A percentile compares a stretch with the other conserved stretches of the same genome.
These are phyloP conservation scores for Peribolospora kevripleyi DNA, from an alignment of 768 basidiomycete genomes.

Conservation along the genomic window DNA sequence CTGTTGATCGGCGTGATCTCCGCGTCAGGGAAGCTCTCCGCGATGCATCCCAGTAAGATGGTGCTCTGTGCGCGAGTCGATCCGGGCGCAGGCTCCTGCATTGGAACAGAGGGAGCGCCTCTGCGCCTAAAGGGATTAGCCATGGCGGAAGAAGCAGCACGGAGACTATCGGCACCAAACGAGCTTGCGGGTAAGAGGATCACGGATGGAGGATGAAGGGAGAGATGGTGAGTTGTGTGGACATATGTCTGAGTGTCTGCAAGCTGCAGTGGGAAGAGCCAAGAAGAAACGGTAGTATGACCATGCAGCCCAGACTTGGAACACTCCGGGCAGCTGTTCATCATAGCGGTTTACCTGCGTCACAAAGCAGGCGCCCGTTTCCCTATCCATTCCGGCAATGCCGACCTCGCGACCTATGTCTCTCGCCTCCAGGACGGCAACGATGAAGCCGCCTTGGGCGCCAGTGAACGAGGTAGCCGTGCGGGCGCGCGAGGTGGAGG, in stretches of 20 bases:
- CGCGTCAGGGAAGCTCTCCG: slow-evolving; percentile 45
- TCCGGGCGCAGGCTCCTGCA: slow-evolving; percentile 15
- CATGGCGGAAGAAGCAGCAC: slow-evolving; percentile 16
- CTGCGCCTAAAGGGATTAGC: not conserved
- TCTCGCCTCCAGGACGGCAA: slow-evolving; percentile 5
- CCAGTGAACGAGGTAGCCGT: not conserved
- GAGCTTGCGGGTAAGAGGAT: slow-evolving; percentile 58
- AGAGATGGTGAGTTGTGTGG: slow-evolving; percentile 67
- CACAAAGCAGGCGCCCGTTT: slow-evolving; percentile 47
- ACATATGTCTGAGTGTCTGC: slow-evolving; percentile 72
- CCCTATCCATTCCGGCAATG: slow-evolving; percentile 58
- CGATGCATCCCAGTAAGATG: slow-evolving; percentile 43
- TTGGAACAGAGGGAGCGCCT: not conserved
- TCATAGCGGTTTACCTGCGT: slow-evolving; percentile 34
- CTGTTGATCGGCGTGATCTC: slow-evolving; percentile 46
- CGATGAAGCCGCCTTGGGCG: not conserved
- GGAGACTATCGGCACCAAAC: slow-evolving; percentile 1
- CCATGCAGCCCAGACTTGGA: not conserved
- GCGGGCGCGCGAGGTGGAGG: no score
- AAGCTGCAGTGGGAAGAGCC: slow-evolving; percentile 25
- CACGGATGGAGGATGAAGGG: slow-evolving; percentile 42
- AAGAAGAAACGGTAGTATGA: not conserved
- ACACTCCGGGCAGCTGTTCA: not conserved
- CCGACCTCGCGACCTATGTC: slow-evolving; percentile 60
- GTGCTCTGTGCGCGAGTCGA: slow-evolving; percentile 20